Percentiles rank a stretch among this genome's conserved stretches.
These are phyloP conservation scores for Paracoccidioides brasiliensis DNA, from an alignment of 2,329 filamentous ascomycete genomes.

Conservation along the genomic window DNA sequence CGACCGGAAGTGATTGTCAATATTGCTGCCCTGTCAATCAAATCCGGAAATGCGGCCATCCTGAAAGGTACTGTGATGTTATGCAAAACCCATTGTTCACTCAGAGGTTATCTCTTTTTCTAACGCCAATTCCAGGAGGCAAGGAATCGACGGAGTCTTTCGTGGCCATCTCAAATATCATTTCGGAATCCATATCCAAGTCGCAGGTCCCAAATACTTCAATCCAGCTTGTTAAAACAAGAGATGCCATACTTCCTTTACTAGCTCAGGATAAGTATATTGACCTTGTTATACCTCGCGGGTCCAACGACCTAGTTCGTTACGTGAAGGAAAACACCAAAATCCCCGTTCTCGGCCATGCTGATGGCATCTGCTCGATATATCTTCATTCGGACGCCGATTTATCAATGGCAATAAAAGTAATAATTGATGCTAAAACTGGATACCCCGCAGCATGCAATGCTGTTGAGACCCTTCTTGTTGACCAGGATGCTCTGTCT, in stretches of 20 bases:
- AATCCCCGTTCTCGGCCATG: slow-evolving; percentile 92
- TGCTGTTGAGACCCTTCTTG: slow-evolving; percentile 77
- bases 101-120: background rate
- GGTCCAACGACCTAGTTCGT: slow-evolving; percentile 77
- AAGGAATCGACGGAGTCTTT: slow-evolving; percentile 97
- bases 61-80: slow-evolving; percentile 54
- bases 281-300: slow-evolving; percentile 87
- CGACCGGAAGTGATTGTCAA: slow-evolving; percentile 97
- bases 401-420: slow-evolving; percentile 53
- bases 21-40: slow-evolving; percentile 88
- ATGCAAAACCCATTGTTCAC: background rate
- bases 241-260: slow-evolving; percentile 81
- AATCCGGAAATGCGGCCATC: slow-evolving; percentile 93
- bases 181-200: slow-evolving; percentile 59
- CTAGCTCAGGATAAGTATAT: slow-evolving; percentile 75
- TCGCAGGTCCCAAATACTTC: slow-evolving; percentile 72
- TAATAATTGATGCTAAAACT: slow-evolving; percentile 83
- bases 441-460: slow-evolving; percentile 95
- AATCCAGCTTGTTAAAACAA: slow-evolving; percentile 85
- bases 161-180: slow-evolving; percentile 72
- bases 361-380: slow-evolving; percentile 79
- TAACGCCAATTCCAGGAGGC: slow-evolving; percentile 46
- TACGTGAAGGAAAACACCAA: slow-evolving; percentile 83
- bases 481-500: slow-evolving; percentile 57
- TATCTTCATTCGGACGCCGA: slow-evolving; percentile 76